Evolutionary conservation across 208 protist species (phyloP).

Genomic region (Trypanosoma cruzi): DNA sequence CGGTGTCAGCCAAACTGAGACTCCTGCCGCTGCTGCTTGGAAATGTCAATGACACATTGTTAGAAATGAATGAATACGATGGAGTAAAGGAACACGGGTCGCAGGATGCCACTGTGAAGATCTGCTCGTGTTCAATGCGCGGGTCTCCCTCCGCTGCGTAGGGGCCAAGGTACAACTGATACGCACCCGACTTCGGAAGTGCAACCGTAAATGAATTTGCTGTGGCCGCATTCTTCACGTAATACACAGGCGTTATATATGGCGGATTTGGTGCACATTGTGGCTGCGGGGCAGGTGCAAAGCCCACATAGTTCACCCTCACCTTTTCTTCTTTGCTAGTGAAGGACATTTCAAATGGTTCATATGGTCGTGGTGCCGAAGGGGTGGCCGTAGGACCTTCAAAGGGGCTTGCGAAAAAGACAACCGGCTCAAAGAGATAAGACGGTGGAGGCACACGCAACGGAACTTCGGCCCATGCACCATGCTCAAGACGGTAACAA

Average conservation of each 20-base stretch:
- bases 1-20: slow-evolving; percentile 48
- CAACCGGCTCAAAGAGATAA: slow-evolving; percentile 55
- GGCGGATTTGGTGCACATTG: slow-evolving; percentile 44
- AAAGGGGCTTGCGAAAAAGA: slow-evolving; percentile 53
- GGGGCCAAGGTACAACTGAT: slow-evolving; percentile 69
- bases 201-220: slow-evolving; percentile 56
- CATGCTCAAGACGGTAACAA: slow-evolving; percentile 64
- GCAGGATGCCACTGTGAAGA: slow-evolving; percentile 62
- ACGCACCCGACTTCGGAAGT: slow-evolving; percentile 49
- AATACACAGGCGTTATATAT: slow-evolving; percentile 56
- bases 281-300: slow-evolving; percentile 44
- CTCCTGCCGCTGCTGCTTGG: slow-evolving; percentile 40
- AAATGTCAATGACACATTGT: slow-evolving; percentile 52
- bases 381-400: slow-evolving; percentile 40
- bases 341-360: slow-evolving; percentile 71
- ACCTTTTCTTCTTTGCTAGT: slow-evolving; percentile 33
- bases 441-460: slow-evolving; percentile 39
- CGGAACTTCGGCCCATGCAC: slow-evolving; percentile 82
- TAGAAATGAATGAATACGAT: slow-evolving; percentile 56
- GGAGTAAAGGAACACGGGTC: slow-evolving; percentile 81
- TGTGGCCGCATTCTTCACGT: slow-evolving; percentile 28
- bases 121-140: slow-evolving; percentile 58
- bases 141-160: slow-evolving; percentile 30
- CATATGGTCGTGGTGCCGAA: slow-evolving; percentile 62
- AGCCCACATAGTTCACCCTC: slow-evolving; percentile 54